phyloP scores from a whole-genome alignment of 768 basidiomycete genomes.

The Russula virescens region DNA sequence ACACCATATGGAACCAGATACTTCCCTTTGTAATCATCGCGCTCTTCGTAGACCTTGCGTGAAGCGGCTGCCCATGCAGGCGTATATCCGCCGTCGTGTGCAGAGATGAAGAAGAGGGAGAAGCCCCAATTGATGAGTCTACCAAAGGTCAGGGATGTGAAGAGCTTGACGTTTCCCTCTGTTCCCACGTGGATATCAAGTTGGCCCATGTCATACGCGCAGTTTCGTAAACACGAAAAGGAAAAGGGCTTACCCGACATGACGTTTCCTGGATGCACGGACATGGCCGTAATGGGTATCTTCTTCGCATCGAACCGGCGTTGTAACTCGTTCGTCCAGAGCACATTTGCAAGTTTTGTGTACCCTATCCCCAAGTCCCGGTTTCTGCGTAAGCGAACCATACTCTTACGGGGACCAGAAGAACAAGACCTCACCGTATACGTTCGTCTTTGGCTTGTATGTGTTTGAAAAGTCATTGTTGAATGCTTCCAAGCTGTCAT shows the following conservation, averaged over 20 bases:
- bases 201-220: background rate
- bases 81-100: constrained; percentile 34
- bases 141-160: constrained; percentile 16
- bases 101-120: constrained; percentile 28
- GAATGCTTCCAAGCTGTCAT: constrained; percentile 27
- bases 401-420: background rate
- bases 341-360: constrained; percentile 47
- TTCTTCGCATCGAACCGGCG: constrained; percentile 36
- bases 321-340: constrained; percentile 49
- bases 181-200: background rate
- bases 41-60: constrained; percentile 31
- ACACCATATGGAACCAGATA: constrained; percentile 36
- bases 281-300: constrained; percentile 36
- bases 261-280: constrained; percentile 41
- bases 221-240: background rate
- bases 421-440: constrained; percentile 22
- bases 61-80: constrained; percentile 40
- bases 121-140: constrained; percentile 15
- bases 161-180: constrained; percentile 23
- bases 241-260: constrained; percentile 30
- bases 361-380: constrained; percentile 32
- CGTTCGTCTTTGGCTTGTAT: constrained; percentile 16
- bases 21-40: constrained; percentile 34
- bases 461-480: constrained; percentile 26
- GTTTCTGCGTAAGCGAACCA: background rate